These are phyloP conservation scores for Pythium rishiriense DNA, from an alignment of 352 stramenopile genomes.

Conservation along the genomic window DNA sequence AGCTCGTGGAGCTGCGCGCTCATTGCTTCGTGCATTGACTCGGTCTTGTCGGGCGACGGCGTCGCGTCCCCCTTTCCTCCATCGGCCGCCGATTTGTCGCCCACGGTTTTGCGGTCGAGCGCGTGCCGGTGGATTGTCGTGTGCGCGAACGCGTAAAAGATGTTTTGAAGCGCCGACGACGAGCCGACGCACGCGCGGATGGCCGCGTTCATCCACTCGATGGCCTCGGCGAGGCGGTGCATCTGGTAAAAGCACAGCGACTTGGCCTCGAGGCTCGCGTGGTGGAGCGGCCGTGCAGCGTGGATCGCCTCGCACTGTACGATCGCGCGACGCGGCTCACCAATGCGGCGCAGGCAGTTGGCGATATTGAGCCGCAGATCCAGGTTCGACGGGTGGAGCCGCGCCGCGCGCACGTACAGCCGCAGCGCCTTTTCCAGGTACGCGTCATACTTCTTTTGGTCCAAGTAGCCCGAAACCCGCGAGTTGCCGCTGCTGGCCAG, in stretches of 20 bases:
- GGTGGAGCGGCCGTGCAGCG: slow-evolving; percentile 42
- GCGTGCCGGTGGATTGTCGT: slow-evolving; percentile 53
- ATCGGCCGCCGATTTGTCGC: background rate
- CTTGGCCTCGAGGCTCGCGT: slow-evolving; percentile 58
- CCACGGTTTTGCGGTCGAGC: slow-evolving; percentile 53
- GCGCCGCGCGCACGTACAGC: slow-evolving; percentile 66
- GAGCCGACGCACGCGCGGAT: slow-evolving; percentile 59
- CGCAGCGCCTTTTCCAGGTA: slow-evolving; percentile 56
- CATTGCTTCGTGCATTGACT: slow-evolving; percentile 27
- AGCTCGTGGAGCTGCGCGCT: slow-evolving; percentile 28
- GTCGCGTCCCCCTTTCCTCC: background rate
- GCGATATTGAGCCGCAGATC: slow-evolving; percentile 69
- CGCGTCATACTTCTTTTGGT: slow-evolving; percentile 37
- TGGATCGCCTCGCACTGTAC: slow-evolving; percentile 55
- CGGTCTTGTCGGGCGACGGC: background rate
- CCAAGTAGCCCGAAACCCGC: slow-evolving; percentile 25
- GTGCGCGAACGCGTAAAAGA: slow-evolving; percentile 64
- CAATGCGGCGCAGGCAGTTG: slow-evolving; percentile 59
- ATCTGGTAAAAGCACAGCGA: slow-evolving; percentile 59
- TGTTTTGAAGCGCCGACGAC: slow-evolving; percentile 57
- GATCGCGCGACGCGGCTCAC: slow-evolving; percentile 43
- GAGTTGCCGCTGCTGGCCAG: slow-evolving; percentile 35
- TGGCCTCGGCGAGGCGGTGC: slow-evolving; percentile 40
- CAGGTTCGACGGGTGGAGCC: slow-evolving; percentile 61
- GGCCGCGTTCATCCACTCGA: slow-evolving; percentile 56